These are phyloP conservation scores for Venturia effusa DNA, from an alignment of 2,329 filamentous ascomycete genomes.

Conservation along the genomic window DNA sequence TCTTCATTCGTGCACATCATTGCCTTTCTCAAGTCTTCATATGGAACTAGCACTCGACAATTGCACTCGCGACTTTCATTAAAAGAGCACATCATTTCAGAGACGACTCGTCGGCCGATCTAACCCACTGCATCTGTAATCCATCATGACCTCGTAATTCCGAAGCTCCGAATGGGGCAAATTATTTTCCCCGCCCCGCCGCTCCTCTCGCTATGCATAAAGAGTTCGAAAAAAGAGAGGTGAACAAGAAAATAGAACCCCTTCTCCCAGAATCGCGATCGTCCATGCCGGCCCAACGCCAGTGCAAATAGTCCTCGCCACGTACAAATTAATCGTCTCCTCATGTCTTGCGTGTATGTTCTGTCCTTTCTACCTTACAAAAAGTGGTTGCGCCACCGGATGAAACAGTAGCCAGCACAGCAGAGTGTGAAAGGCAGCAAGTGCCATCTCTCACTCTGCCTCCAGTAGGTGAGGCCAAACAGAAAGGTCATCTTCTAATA, in stretches of 20 bases:
- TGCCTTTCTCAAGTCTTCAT: no score
- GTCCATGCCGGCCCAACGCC: neutral
- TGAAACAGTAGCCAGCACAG: neutral
- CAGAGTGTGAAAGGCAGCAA: neutral
- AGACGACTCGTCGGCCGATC: neutral
- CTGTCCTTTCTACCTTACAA: neutral
- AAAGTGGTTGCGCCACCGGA: neutral
- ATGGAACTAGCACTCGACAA: no score
- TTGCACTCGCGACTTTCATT: no score
- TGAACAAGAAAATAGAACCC: neutral
- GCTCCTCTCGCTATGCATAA: constrained; percentile 1
- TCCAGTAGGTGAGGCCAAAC: neutral
- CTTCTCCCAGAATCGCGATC: neutral
- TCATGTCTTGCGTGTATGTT: neutral
- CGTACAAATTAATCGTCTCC: neutral
- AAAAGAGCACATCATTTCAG: neutral
- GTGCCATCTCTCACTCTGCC: neutral
- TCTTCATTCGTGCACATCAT: no score
- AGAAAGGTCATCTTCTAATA: neutral
- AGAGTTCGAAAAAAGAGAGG: neutral
- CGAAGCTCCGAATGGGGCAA: neutral
- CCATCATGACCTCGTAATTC: neutral
- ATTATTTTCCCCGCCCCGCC: neutral
- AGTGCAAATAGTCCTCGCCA: neutral
- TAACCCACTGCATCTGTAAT: neutral